Evolutionary conservation across 164 flowering plant genomes (phyloP).

Genomic region (Cinnamomum chago): DNA sequence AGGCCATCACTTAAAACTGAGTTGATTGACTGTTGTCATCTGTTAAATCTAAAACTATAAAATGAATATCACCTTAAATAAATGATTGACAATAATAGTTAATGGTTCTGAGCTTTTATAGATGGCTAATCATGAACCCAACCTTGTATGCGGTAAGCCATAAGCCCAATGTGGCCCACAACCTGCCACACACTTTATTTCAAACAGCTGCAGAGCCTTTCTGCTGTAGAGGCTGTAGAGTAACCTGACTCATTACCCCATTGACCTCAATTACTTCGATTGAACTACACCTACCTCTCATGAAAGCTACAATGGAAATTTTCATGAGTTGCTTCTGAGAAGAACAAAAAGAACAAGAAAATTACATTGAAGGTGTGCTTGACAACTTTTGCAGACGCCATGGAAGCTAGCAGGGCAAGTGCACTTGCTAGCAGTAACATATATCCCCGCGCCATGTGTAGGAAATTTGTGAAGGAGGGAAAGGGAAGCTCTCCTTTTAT

Average conservation of each 20-base stretch:
- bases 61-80: no score
- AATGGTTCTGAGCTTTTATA: no score
- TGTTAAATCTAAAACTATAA: no score
- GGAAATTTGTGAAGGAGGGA: neutral
- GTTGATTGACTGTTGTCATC: no score
- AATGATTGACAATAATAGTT: no score
- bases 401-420: conserved; percentile 14
- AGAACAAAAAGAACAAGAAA: neutral
- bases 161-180: no score
- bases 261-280: neutral
- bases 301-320: neutral
- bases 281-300: neutral
- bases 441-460: conserved; percentile 13
- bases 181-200: neutral
- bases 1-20: no score
- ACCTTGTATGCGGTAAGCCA: no score
- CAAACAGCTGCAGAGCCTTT: neutral
- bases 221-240: no score
- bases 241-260: neutral
- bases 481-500: neutral
- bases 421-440: conserved; percentile 8
- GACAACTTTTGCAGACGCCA: conserved; percentile 18
- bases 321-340: neutral
- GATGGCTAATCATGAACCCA: no score
- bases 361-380: conserved; percentile 27